Base-by-base conservation (phyloP, 148 eudicot species). In the Pharnaceum exiguum region DNA sequence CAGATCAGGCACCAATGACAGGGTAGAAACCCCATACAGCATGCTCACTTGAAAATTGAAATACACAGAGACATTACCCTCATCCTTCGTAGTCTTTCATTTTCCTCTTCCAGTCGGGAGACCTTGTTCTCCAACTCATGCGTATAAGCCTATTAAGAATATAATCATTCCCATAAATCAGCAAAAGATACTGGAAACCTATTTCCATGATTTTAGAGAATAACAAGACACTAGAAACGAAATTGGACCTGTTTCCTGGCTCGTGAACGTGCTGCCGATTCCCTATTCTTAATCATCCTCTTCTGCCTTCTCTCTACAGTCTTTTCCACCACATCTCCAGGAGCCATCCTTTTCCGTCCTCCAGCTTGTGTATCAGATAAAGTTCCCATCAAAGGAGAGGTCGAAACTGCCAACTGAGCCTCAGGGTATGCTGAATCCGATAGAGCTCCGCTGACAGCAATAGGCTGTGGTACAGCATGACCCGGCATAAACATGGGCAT, bases 261-360 rank as follows among this genome's bases (percentile, higher is more conserved):
- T 74, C 98, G 87, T 25, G 98, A 93, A 52, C 98, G 76, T 3
- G 98, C 98, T 24, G 98, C 98, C 36, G 98, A 91, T 77, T 91
- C 98, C 57, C 98, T 62, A 48, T 91, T 91, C 76, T 91, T 87
- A 37, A 91, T 91, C 98, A 91, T 91, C 59, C 98, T 79, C 71
- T 91, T 91, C 64, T 91, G 96, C 79, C 96, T 81, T 83, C 94
- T 82, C 72, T 91, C 96, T 40, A 88, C 98, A 8, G 87, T 85
- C 73, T 74, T 91, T 62, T 91, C 94, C 45, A 78, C 83, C 70
- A 84, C 78, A 26, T 75, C 89, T n/a, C 79, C 94, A 0, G 79
- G 67, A 50, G 79, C 82, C 67, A 62, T 68, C 77, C 96, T 76
- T 73, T 93, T 88, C 61, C 89, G 62, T 16, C 94, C 87, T 18